These are phyloP conservation scores for Parathielavia hyrcaniae DNA, from an alignment of 495 filamentous ascomycete species.

Conservation along the genomic window DNA sequence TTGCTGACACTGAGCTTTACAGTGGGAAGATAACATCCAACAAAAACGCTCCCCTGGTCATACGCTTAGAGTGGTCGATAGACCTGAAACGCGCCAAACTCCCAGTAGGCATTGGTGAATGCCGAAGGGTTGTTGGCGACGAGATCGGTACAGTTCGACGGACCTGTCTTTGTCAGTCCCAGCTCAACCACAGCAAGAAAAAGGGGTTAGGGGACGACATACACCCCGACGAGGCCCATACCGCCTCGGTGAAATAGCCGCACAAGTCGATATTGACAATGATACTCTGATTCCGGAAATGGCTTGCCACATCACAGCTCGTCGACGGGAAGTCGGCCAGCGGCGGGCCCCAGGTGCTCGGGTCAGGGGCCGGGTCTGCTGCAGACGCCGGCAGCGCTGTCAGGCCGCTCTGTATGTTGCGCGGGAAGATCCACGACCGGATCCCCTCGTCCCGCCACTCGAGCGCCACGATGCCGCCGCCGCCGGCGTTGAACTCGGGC, in stretches of 20 bases:
- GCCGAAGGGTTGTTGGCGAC: conserved; percentile 57
- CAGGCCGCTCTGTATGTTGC: conserved; percentile 43
- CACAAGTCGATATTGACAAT: conserved; percentile 66
- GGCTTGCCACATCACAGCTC: conserved; percentile 52
- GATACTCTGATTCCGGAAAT: conserved; percentile 60
- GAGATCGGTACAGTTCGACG: conserved; percentile 51
- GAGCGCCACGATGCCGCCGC: conserved; percentile 58
- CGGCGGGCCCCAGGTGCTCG: conserved; percentile 54
- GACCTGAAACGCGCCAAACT: conserved; percentile 58
- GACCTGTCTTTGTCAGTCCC: conserved; percentile 18
- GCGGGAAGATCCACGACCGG: conserved; percentile 55
- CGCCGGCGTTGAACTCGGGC: conserved; percentile 48
- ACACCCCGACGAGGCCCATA: conserved; percentile 42
- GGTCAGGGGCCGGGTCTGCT: conserved; percentile 40
- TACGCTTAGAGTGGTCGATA: conserved; percentile 37
- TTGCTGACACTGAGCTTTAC: neutral
- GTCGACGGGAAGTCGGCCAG: conserved; percentile 52
- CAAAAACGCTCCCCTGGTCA: conserved; percentile 2
- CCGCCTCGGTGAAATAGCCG: conserved; percentile 55
- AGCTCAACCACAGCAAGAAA: conserved; percentile 1
- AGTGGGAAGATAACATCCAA: neutral
- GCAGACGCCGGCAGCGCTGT: conserved; percentile 28
- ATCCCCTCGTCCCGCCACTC: conserved; percentile 59
- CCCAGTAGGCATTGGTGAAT: conserved; percentile 60
- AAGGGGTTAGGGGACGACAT: neutral